Conservation (phyloP, 2,329 filamentous ascomycete genomes). For the Dothideomycetes sp. region DNA sequence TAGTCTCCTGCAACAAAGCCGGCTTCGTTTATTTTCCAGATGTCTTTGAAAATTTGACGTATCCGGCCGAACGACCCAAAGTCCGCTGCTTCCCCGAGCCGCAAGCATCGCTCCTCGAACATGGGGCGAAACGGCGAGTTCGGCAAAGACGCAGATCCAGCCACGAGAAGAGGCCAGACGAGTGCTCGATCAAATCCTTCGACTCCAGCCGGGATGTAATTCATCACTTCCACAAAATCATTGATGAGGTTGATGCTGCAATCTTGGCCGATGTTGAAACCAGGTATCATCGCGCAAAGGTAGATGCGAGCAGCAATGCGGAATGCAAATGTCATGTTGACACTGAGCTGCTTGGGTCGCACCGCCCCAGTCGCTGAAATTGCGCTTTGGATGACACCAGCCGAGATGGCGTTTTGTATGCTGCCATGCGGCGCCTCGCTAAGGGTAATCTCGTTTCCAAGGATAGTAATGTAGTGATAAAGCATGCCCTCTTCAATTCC, state of each 20-base stretch:
- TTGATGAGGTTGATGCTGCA: constrained; percentile 68
- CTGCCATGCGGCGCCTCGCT: constrained; percentile 48
- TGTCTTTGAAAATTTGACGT: constrained; percentile 64
- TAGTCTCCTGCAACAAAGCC: constrained; percentile 35
- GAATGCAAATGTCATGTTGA: constrained; percentile 85
- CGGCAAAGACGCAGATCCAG: constrained; percentile 65
- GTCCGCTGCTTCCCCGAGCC: constrained; percentile 65
- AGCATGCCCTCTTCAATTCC: constrained; percentile 72
- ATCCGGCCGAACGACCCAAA: constrained; percentile 82
- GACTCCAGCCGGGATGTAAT: constrained; percentile 70
- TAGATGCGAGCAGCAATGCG: constrained; percentile 89
- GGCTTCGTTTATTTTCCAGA: constrained; percentile 69
- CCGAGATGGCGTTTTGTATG: not conserved
- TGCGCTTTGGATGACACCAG: constrained; percentile 34
- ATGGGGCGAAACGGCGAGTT: constrained; percentile 65
- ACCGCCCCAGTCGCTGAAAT: constrained; percentile 57
- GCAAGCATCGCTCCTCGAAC: constrained; percentile 62
- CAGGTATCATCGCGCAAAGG: constrained; percentile 88
- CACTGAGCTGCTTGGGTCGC: constrained; percentile 70
- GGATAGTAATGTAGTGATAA: constrained; percentile 79
- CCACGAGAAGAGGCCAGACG: constrained; percentile 86
- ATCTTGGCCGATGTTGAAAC: constrained; percentile 63
- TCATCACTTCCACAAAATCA: constrained; percentile 64
- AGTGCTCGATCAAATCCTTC: constrained; percentile 82
- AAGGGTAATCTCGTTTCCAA: constrained; percentile 74